Base-by-base conservation (phyloP, 345 rosid species). In the Erodium maritimum region DNA sequence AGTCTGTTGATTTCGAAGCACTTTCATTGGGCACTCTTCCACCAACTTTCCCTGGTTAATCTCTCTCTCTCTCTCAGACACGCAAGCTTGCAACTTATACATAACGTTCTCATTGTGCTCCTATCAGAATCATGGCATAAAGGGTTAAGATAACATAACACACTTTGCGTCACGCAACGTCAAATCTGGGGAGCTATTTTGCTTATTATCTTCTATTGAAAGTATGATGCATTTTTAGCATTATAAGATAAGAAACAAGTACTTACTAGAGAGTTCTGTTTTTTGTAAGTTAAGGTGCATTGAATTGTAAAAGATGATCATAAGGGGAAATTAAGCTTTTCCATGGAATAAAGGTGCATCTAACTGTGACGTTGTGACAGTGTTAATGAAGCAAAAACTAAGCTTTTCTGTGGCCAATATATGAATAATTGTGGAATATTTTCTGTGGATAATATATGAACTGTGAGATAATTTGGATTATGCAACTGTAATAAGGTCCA, bases 1-100 rank as follows among this genome's bases (percentile, higher is more conserved):
- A 93, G 24, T 79, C 97, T 10, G 95, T 90, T 57, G 96, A 93
- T 62, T 93, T 93, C 71, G 95, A 93, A 75, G 71, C 59, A 57
- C 80, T 93, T 60, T 90, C 96, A 20, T 69, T 90, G 65, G 99
- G 99, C 20, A 64, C 97, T 19, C 52, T 90, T 24, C 97, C 97
- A 58, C 97, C 94, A 61, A 82, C 84, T 66, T 83, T 93, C 61
- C 87, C 82, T 57, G 99, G 99, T 93, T 23, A 48, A 54, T 54
- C 17, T 63, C 18, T 18, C 20, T n/a, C 48, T 17, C 37, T 29
- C 55, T 23, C 2, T 7, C 48, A 42, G 2, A 37, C 48, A 42
- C 48, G 14, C 48, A 42, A 2, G 48, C 14, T 7, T 42, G 22
- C 54, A 46, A 0, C 19, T 60, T 23, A n/a, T 23, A 21, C 16